A percentile compares a stretch with the other conserved stretches of the same genome.
These are phyloP conservation scores for Beauveria asiatica DNA, from an alignment of 2,329 filamentous ascomycete genomes.

Conservation along the genomic window DNA sequence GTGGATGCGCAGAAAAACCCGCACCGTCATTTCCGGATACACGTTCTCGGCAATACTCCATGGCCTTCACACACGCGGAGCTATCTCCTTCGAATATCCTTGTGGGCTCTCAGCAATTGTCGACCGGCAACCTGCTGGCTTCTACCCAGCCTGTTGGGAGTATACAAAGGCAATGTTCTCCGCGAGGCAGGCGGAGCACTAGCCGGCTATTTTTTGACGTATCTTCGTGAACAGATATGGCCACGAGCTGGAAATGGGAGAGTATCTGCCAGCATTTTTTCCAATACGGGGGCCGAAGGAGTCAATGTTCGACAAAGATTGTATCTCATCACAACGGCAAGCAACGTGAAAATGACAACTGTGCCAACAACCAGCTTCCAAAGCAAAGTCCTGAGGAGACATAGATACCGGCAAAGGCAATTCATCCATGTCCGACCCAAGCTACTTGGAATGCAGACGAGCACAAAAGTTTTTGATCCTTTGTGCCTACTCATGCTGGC, in stretches of 20 bases:
- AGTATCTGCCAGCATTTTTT: not conserved
- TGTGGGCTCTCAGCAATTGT: slow-evolving; percentile 31
- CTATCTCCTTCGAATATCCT: slow-evolving; percentile 27
- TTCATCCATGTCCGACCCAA: no score
- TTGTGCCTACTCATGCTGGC: not conserved
- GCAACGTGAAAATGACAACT: no score
- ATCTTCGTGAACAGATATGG: not conserved
- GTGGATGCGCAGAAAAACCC: slow-evolving; percentile 23
- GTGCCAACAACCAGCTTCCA: not conserved
- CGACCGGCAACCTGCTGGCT: slow-evolving; percentile 40
- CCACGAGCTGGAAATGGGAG: not conserved
- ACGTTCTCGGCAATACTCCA: slow-evolving; percentile 16
- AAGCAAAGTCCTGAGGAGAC: not conserved
- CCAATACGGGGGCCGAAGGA: not conserved
- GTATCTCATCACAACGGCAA: not conserved
- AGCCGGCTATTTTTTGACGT: not conserved
- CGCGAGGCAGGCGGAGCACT: not conserved
- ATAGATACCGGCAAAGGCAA: no score
- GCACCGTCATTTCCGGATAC: slow-evolving; percentile 9
- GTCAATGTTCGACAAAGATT: not conserved
- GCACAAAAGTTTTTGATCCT: no score
- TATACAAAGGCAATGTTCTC: slow-evolving; percentile 21
- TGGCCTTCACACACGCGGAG: slow-evolving; percentile 27
- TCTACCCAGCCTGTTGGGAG: slow-evolving; percentile 37
- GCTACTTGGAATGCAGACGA: no score